Base-by-base conservation (phyloP, 768 basidiomycete species). In the Tephrocybe sp. region DNA sequence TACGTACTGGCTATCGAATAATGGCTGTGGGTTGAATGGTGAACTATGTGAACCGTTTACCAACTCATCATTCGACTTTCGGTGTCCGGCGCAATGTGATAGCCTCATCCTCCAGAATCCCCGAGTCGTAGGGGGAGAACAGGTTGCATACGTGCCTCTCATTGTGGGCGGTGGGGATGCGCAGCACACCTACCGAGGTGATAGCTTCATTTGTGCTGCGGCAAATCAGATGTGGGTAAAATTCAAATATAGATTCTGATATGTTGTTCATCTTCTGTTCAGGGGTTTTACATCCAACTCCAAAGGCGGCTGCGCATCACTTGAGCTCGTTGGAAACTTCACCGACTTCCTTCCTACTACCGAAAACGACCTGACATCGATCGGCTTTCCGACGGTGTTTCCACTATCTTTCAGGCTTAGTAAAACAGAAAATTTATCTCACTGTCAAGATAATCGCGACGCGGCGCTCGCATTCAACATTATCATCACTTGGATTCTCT, bases 111-210 rank as follows among this genome's bases (percentile, higher is more conserved):
- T 92, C 34, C 79, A 83, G 56, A 92, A 92, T 60, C 82, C 84
- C 13, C 75, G 89, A 43, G 80, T 87, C 0, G 76, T 95, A 21
- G 92, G 92, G 19, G 65, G 80, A 41, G 67, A 80, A 47, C 73
- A 84, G 53, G 73, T 85, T 28, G 80, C 79, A 38, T 89, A 82
- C 56, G 76, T 80, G 18, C 89, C 91, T 6, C 72, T 93, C 19
- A 74, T 94, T 39, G 86, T 94, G 1, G 92, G 92, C n/a, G 92
- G 92, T 15, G 89, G 91, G 2, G 90, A 92, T 67, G 53, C 53
- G 0, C 73, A 83, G 39, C 61, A 63, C 32, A 92, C 90, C 4
- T 94, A 93, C 60, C 78, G 92, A 60, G 89, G 83, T 1, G 92
- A 94, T 63, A 83, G 77, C 48, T 94, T 93, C 63, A 80, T 93